Percentiles rank a stretch among this genome's conserved stretches.
Conservation (phyloP, 805 yeast species). For the Ogataea philodendri region DNA sequence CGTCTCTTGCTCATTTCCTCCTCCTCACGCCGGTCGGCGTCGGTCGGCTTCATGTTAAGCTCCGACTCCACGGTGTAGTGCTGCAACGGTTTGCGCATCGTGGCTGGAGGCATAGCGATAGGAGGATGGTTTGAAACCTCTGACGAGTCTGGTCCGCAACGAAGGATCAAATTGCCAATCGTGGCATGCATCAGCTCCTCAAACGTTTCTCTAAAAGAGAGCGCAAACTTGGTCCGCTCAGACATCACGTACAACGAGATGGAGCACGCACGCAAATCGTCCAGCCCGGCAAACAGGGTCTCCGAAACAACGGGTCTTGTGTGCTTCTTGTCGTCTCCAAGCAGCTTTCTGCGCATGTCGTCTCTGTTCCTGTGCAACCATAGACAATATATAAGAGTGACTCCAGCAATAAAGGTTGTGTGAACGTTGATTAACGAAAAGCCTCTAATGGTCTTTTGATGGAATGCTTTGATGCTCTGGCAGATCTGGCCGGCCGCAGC, state of each 20-base stretch:
- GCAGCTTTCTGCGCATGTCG: conserved; percentile 50
- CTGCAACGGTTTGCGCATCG: conserved; percentile 43
- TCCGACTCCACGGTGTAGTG: conserved; percentile 36
- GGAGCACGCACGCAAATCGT: conserved; percentile 65
- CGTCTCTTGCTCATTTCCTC: conserved; percentile 47
- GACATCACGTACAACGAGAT: conserved; percentile 63
- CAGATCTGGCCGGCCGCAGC: conserved; percentile 72
- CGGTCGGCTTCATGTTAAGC: conserved; percentile 32
- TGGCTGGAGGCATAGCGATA: conserved; percentile 61
- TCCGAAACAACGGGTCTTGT: conserved; percentile 59
- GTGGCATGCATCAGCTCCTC: conserved; percentile 67
- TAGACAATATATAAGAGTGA: conserved; percentile 61
- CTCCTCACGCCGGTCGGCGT: conserved; percentile 42
- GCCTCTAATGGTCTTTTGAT: conserved; percentile 59
- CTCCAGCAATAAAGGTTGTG: conserved; percentile 67
- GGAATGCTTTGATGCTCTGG: conserved; percentile 60
- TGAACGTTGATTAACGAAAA: conserved; percentile 67
- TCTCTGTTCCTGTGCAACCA: conserved; percentile 65
- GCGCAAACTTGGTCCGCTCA: conserved; percentile 60
- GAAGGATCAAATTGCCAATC: conserved; percentile 55
- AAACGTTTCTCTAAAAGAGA: conserved; percentile 63
- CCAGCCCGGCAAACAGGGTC: conserved; percentile 51
- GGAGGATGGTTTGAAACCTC: conserved; percentile 43
- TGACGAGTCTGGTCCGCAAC: conserved; percentile 63
- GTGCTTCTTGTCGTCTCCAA: conserved; percentile 59